phyloP scores from a whole-genome alignment of 139 green algal genomes.

The Penium margaritaceum region DNA sequence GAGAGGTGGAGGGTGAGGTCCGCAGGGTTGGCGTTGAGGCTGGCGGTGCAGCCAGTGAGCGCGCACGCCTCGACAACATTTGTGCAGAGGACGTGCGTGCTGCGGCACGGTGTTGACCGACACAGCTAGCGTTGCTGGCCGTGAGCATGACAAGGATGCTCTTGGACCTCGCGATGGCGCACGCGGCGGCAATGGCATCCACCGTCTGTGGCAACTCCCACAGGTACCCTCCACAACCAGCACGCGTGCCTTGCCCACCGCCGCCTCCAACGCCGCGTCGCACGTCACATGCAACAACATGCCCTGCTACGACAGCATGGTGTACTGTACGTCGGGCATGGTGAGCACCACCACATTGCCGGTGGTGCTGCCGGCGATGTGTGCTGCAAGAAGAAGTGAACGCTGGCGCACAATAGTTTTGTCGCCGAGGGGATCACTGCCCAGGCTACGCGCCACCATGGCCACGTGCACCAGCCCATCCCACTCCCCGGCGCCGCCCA shows the following conservation, averaged over 20 bases:
- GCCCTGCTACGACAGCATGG: constrained; percentile 72
- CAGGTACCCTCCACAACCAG: constrained; percentile 78
- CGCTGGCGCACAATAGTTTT: constrained; percentile 60
- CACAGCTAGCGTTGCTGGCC: constrained; percentile 69
- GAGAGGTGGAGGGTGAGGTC: constrained; percentile 54
- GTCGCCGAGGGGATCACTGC: constrained; percentile 63
- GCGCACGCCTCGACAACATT: constrained; percentile 57
- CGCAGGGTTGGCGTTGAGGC: constrained; percentile 35
- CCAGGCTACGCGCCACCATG: constrained; percentile 62
- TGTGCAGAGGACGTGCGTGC: constrained; percentile 74
- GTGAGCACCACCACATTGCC: constrained; percentile 83
- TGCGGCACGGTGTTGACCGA: constrained; percentile 43
- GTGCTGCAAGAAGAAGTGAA: constrained; percentile 55
- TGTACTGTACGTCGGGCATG: constrained; percentile 78
- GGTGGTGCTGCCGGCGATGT: constrained; percentile 45
- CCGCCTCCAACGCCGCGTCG: constrained; percentile 42
- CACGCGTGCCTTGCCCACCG: constrained; percentile 53
- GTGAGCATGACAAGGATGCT: constrained; percentile 74
- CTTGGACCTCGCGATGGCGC: constrained; percentile 34
- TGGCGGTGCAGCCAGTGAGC: not conserved
- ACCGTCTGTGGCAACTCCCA: constrained; percentile 62
- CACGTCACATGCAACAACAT: constrained; percentile 26
- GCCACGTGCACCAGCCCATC: constrained; percentile 52
- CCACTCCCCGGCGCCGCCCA: no score
- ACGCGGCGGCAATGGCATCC: constrained; percentile 44